Conservation (phyloP, 345 rosid species). For the Bruguiera sexangula region DNA sequence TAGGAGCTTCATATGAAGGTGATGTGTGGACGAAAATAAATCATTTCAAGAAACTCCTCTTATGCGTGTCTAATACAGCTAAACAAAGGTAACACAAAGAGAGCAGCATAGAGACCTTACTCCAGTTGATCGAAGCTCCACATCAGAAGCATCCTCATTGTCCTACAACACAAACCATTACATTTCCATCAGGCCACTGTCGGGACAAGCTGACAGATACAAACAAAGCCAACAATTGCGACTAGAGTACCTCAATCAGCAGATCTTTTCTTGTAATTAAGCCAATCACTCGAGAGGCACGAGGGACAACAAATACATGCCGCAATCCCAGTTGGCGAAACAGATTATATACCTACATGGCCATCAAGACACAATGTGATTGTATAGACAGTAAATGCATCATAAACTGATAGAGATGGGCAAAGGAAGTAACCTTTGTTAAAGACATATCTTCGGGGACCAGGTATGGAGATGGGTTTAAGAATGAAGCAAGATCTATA, state of each 20-base stretch:
- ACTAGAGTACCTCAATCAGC: conserved; percentile 67
- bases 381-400: neutral
- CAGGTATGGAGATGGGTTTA: conserved; percentile 91
- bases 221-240: neutral
- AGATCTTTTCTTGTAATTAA: conserved; percentile 91
- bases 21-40: no score
- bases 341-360: conserved; percentile 65
- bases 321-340: conserved; percentile 24
- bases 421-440: conserved; percentile 63
- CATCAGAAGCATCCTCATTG: conserved; percentile 46
- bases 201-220: neutral
- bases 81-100: conserved; percentile 23
- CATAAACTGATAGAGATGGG: neutral
- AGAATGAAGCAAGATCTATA: conserved; percentile 89
- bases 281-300: conserved; percentile 85
- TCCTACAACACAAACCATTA: conserved; percentile 46
- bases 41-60: no score
- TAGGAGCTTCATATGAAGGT: no score
- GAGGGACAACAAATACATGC: conserved; percentile 91
- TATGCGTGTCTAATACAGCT: no score
- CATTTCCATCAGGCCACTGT: neutral
- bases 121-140: conserved; percentile 97
- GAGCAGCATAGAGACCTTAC: conserved; percentile 88
- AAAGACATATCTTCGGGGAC: conserved; percentile 97
- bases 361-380: conserved; percentile 12